phyloP scores from a whole-genome alignment of 345 rosid species.

The Mallotus nudiflorus region DNA sequence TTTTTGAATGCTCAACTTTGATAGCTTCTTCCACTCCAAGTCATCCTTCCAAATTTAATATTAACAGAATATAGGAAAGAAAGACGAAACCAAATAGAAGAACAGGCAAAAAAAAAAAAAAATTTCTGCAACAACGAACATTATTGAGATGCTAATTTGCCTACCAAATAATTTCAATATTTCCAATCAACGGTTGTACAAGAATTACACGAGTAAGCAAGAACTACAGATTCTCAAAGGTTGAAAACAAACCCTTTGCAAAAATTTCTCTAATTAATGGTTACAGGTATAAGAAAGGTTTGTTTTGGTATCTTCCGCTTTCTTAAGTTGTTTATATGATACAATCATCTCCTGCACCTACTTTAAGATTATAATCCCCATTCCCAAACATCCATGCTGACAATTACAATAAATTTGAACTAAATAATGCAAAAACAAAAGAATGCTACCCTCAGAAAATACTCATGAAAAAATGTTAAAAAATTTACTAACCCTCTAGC shows the following conservation, averaged over 20 bases:
- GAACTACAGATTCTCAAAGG: background rate
- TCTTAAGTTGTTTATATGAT: constrained; percentile 34
- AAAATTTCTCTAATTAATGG: constrained; percentile 16
- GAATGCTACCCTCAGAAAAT: constrained; percentile 30
- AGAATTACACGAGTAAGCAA: constrained; percentile 12
- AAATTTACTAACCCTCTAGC: constrained; percentile 21
- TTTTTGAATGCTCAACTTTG: too few relatives aligned
- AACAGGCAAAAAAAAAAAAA: too few relatives aligned
- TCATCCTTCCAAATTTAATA: too few relatives aligned
- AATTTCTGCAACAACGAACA: too few relatives aligned
- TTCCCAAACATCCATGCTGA: constrained; percentile 13
- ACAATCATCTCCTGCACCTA: constrained; percentile 35
- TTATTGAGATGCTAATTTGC: background rate
- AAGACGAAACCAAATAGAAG: too few relatives aligned
- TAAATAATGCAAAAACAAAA: constrained; percentile 30
- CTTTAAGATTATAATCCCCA: constrained; percentile 1
- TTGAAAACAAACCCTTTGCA: constrained; percentile 18
- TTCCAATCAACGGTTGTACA: constrained; percentile 16
- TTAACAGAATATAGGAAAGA: too few relatives aligned
- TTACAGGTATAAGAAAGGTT: constrained; percentile 13
- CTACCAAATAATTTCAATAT: constrained; percentile 16
- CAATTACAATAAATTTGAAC: constrained; percentile 19
- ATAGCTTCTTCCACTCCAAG: too few relatives aligned
- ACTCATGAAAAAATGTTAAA: constrained; percentile 28
- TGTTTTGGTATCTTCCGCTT: constrained; percentile 14